Evolutionary conservation across 345 rosid species (phyloP).

Genomic region (Odontarrhena argentea): DNA sequence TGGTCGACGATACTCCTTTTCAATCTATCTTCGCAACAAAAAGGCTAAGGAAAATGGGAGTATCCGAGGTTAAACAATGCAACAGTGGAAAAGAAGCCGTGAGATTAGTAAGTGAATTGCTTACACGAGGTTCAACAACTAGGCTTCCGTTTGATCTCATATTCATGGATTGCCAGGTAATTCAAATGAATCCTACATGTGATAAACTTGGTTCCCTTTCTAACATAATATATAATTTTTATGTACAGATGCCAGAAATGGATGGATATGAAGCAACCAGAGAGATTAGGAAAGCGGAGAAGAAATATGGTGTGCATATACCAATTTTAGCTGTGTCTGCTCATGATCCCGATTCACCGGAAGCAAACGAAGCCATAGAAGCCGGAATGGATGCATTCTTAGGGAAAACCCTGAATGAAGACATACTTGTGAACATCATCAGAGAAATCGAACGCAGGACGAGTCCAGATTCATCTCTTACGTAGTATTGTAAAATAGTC

Average conservation of each 20-base stretch:
- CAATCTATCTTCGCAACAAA: constrained; percentile 29
- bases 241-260: constrained; percentile 70
- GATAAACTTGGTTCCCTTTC: neutral
- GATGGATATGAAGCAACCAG: constrained; percentile 71
- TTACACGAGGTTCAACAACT: constrained; percentile 29
- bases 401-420: constrained; percentile 44
- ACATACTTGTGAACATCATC: constrained; percentile 39
- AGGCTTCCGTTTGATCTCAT: constrained; percentile 61
- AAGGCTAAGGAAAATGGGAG: constrained; percentile 53
- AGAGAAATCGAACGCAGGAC: constrained; percentile 29
- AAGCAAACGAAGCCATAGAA: constrained; percentile 38
- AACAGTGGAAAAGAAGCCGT: constrained; percentile 62
- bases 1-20: constrained; percentile 58
- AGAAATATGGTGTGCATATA: constrained; percentile 45
- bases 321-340: constrained; percentile 82
- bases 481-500: constrained; percentile 1
- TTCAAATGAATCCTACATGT: neutral
- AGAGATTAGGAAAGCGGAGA: constrained; percentile 61
- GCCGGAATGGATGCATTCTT: constrained; percentile 74
- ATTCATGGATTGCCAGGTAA: constrained; percentile 90
- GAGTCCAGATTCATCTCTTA: constrained; percentile 1
- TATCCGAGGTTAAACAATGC: constrained; percentile 46
- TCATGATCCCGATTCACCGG: constrained; percentile 41
- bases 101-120: constrained; percentile 40
- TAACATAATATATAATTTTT: neutral